Evolutionary conservation across 2,329 filamentous ascomycete genomes (phyloP).

Genomic region (Arachnopeziza araneosa): DNA sequence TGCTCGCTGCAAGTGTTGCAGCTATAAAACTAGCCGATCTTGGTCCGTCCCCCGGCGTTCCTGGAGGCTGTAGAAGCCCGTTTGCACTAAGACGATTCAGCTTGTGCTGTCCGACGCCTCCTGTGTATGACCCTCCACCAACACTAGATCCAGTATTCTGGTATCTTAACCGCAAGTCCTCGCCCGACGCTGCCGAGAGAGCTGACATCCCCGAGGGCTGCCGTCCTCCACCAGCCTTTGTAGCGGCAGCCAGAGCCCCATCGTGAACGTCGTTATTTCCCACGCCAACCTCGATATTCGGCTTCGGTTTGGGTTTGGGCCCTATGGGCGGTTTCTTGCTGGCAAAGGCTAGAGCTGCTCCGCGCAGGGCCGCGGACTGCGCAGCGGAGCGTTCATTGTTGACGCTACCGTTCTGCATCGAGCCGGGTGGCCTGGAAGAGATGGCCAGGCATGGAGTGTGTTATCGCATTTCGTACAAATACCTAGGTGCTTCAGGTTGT

Average conservation of each 20-base stretch:
- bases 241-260: slow-evolving; percentile 41
- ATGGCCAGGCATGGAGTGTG: neutral
- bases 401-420: slow-evolving; percentile 6
- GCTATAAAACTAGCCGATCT: slow-evolving; percentile 57
- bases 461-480: neutral
- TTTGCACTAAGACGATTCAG: slow-evolving; percentile 7
- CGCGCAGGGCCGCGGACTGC: slow-evolving; percentile 41
- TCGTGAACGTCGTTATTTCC: slow-evolving; percentile 22
- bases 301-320: slow-evolving; percentile 33
- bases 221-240: slow-evolving; percentile 30
- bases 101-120: slow-evolving; percentile 11
- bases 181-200: slow-evolving; percentile 6
- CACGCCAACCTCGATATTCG: slow-evolving; percentile 30
- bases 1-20: slow-evolving; percentile 55
- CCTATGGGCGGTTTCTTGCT: slow-evolving; percentile 35
- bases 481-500: neutral
- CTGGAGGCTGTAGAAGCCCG: slow-evolving; percentile 19
- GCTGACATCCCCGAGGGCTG: neutral
- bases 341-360: slow-evolving; percentile 42
- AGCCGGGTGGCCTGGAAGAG: slow-evolving; percentile 10
- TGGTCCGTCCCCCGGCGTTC: slow-evolving; percentile 8
- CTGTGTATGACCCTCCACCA: slow-evolving; percentile 12
- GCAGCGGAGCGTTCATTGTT: slow-evolving; percentile 10
- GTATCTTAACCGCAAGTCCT: slow-evolving; percentile 7
- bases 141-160: slow-evolving; percentile 19